A percentile compares a stretch with the other conserved stretches of the same genome.
phyloP scores from a whole-genome alignment of 371 early-diverging fungal genomes.

The Mortierella sp. region DNA sequence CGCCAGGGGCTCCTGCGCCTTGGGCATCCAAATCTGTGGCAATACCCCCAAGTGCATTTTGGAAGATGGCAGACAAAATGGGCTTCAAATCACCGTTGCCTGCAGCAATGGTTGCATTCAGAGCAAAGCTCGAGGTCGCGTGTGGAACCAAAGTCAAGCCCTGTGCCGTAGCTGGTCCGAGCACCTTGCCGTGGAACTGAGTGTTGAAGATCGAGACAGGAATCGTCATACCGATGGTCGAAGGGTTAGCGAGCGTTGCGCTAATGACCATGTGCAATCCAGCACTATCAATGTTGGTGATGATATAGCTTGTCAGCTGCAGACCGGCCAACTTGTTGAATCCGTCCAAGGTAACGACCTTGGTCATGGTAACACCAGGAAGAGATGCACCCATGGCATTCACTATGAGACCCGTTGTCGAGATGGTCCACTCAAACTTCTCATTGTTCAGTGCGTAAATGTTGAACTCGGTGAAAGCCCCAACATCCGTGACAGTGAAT shows the following conservation, averaged over 20 bases:
- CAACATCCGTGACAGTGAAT: constrained; percentile 59
- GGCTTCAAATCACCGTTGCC: constrained; percentile 20
- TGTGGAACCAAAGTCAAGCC: constrained; percentile 35
- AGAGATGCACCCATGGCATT: constrained; percentile 66
- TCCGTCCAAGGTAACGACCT: constrained; percentile 63
- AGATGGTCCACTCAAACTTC: constrained; percentile 66
- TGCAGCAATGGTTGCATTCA: constrained; percentile 32
- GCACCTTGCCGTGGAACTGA: constrained; percentile 20
- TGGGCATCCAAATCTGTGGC: constrained; percentile 25
- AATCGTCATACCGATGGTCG: constrained; percentile 52
- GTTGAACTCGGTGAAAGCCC: constrained; percentile 62
- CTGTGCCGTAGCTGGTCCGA: constrained; percentile 38
- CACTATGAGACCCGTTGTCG: constrained; percentile 58
- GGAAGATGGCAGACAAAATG: constrained; percentile 25
- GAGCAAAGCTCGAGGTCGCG: constrained; percentile 23
- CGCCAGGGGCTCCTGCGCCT: constrained; percentile 40
- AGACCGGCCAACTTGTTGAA: constrained; percentile 51
- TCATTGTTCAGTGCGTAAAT: constrained; percentile 62
- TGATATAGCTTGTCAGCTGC: constrained; percentile 12
- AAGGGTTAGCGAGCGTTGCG: constrained; percentile 43
- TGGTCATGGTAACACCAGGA: constrained; percentile 63
- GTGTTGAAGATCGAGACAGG: constrained; percentile 36
- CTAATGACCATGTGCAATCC: constrained; percentile 48
- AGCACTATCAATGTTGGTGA: constrained; percentile 25
- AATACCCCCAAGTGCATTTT: constrained; percentile 26